Base-by-base conservation (phyloP, 108 stramenopile species). In the Nitzschia palea region DNA sequence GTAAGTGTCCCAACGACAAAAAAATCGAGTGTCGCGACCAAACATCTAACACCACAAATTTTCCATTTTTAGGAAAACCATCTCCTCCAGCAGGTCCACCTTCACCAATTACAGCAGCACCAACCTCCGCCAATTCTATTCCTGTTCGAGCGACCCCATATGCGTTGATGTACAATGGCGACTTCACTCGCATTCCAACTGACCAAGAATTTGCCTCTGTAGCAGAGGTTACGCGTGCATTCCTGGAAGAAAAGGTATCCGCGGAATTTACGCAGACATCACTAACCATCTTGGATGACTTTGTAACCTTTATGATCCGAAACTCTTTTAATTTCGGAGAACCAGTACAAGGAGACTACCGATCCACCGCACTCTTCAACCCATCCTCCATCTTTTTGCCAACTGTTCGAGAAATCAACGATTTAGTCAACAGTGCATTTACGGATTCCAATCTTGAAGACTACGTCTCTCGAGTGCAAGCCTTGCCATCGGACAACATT, bases 341-440 rank as follows among this genome's bases (percentile, higher is more conserved):
- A 18, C 74, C 74, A 15, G 74, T 56, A 10, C 35, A 60, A 20
- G 58, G 26, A 25, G 62, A 52, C 42, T 76, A 76, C 61, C 25
- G 56, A 42, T 68, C 67, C 9, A 61, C 50, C 32, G 74, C 58
- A 31, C 36, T 66, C 5, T 76, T 76, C 62, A 57, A 62, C 32
- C 74, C 74, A 27, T 50, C 47, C 14, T 68, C 74, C 20, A 68
- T 76, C 54, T 76, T 76, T 62, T 43, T 67, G 15, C 74, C 74
- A 20, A 52, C 62, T 28, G 51, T 47, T 10, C 35, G 59, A 6
- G 74, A 76, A 43, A 17, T 76, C 28, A 43, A 76, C 31, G 34
- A 63, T 26, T 31, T 67, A 45, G 43, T 76, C 34, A 45, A 44
- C 5, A 52, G 61, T 15, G 67, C 74, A 1, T 62, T 76, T 44